A percentile compares a stretch with the other conserved stretches of the same genome.
These are phyloP conservation scores for Magnaporthiopsis rhizophila DNA, from an alignment of 2,329 filamentous ascomycete genomes.

Conservation along the genomic window DNA sequence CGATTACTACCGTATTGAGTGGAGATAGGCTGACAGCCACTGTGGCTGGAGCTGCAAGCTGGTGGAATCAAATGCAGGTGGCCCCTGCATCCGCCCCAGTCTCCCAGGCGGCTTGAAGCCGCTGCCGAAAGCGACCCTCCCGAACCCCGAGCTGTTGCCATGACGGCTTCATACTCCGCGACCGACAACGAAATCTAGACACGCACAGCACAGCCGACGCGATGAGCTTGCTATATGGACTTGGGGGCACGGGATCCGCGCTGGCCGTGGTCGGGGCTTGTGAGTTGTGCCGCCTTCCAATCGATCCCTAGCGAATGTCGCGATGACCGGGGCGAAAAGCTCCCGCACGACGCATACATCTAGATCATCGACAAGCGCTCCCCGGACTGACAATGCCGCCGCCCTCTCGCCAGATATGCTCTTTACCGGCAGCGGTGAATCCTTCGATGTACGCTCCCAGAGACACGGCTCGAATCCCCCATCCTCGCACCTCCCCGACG, in stretches of 20 bases:
- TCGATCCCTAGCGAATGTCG: not conserved
- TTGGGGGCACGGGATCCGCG: constrained; percentile 59
- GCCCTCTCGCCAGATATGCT: constrained; percentile 70
- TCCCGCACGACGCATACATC: constrained; percentile 15
- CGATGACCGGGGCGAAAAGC: constrained; percentile 15
- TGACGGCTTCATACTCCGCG: constrained; percentile 5
- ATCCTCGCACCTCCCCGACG: not conserved
- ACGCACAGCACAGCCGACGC: constrained; percentile 3
- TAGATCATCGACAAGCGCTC: constrained; percentile 10
- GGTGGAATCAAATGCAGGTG: not conserved
- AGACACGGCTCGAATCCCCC: constrained; percentile 19
- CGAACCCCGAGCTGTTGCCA: constrained; percentile 6
- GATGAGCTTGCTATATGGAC: constrained; percentile 71
- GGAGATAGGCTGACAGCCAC: not conserved
- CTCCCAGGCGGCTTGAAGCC: not conserved
- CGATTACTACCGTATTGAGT: not conserved
- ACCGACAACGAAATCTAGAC: constrained; percentile 1
- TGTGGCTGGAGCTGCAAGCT: not conserved
- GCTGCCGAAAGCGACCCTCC: not conserved
- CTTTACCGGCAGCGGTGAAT: constrained; percentile 91
- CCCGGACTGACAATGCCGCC: not conserved
- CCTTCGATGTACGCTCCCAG: constrained; percentile 66
- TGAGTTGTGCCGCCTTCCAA: constrained; percentile 37
- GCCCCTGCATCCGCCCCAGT: not conserved
- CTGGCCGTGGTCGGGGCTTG: constrained; percentile 69